Percentiles rank a stretch among this genome's conserved stretches.
These are phyloP conservation scores for Lumnitzera racemosa DNA, from an alignment of 345 rosid species.

Conservation along the genomic window DNA sequence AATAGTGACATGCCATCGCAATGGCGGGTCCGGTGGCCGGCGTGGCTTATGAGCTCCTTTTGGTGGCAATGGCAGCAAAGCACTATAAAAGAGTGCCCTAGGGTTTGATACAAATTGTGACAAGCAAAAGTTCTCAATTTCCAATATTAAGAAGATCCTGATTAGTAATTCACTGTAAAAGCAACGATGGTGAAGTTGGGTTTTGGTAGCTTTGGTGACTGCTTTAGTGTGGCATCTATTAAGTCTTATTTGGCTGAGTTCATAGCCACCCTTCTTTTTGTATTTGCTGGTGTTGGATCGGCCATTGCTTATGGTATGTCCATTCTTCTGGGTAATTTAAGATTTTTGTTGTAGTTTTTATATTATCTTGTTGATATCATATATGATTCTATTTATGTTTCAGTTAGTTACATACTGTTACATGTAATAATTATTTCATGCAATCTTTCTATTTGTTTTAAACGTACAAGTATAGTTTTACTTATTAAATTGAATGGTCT, in stretches of 20 bases:
- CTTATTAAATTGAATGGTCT: too few relatives aligned
- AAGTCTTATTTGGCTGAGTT: conserved; percentile 76
- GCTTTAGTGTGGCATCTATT: conserved; percentile 58
- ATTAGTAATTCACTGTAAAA: not conserved
- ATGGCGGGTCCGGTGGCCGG: conserved; percentile 38
- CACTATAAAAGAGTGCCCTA: not conserved
- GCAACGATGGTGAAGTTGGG: conserved; percentile 65
- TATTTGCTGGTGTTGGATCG: conserved; percentile 93
- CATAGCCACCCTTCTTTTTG: conserved; percentile 84
- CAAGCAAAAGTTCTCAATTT: not conserved
- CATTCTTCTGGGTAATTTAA: too few relatives aligned
- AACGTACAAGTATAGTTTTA: too few relatives aligned
- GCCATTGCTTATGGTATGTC: conserved; percentile 61
- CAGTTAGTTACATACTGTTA: too few relatives aligned
- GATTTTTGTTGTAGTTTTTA: not conserved
- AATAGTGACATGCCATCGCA: conserved; percentile 11
- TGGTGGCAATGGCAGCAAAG: not conserved
- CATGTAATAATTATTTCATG: too few relatives aligned
- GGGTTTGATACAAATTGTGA: not conserved
- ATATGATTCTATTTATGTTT: not conserved
- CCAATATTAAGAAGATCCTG: not conserved
- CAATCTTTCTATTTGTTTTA: too few relatives aligned
- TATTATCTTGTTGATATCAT: not conserved
- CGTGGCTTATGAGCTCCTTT: conserved; percentile 24
- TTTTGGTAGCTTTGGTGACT: conserved; percentile 68